Evolutionary conservation across 176 grass and related monocot species (phyloP), one percentile per base, ranked within the genome.

Genomic region (Triticum timopheevii): DNA sequence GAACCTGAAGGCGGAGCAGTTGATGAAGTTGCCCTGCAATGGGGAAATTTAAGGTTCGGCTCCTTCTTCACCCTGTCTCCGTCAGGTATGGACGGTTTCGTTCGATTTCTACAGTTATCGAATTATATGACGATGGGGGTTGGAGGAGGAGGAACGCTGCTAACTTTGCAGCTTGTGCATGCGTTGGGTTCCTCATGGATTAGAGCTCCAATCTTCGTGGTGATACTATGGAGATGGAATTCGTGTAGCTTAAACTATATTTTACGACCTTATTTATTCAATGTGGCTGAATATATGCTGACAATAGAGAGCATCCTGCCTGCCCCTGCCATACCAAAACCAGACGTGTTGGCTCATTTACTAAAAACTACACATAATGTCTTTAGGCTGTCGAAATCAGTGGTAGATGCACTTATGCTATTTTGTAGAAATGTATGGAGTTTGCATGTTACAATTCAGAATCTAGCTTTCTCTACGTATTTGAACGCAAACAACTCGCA

Each of bases 1-100:
- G 72, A 75, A 34, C 16, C 17, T 33, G 2, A 3, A 49, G 45
- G 77, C 31, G 7, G 40, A 72, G 31, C 54, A 47, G 13, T 4
- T 64, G 23, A 16, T 30, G 76, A 66, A 42, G 59, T 24, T 59
- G 77, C 59, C 15, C 16, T 27, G 66, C 13, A 58, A 87, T 83
- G 84, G 19, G 30, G 30, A 76, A 25, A 86, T 83, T 86, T 73
- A 71, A 56, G 65, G 89, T 6, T n/a, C 16, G 75, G 83, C 83
- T 58, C 65, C 40, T 73, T 79, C 58, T 24, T 54, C 65, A 4
- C 33, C 23, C 23, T 17, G 52, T 22, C 70, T 54, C 31, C 65
- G 23, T 83, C 73, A 13, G 89, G 89, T 87, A 83, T 42, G 58
- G 23, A 59, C 13, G 34, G 40, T 65, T 17, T 34, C 73, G 44